phyloP scores from a whole-genome alignment of 2,329 filamentous ascomycete species.

The Exutisphaerella laricina region DNA sequence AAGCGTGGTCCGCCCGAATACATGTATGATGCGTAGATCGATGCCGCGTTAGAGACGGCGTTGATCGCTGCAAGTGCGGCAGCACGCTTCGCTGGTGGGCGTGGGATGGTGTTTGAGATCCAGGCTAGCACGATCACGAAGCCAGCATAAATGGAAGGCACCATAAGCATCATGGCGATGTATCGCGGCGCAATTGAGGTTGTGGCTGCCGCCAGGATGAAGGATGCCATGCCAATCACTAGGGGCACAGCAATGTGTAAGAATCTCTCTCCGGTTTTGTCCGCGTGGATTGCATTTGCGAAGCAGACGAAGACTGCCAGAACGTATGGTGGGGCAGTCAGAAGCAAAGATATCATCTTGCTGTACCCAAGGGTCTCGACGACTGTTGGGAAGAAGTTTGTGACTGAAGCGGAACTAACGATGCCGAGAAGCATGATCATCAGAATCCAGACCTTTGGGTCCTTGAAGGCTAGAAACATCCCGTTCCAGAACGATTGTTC shows the following conservation, averaged over 20 bases:
- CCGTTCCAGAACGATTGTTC: conserved; percentile 32
- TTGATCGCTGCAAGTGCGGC: conserved; percentile 72
- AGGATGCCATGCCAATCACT: conserved; percentile 27
- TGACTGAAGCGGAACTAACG: conserved; percentile 32
- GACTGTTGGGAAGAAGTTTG: conserved; percentile 31
- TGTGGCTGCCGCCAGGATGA: conserved; percentile 30
- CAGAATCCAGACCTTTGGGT: conserved; percentile 34
- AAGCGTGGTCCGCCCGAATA: conserved; percentile 31
- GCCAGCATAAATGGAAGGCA: conserved; percentile 52
- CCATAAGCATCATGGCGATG: conserved; percentile 36
- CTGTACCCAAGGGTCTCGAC: conserved; percentile 33
- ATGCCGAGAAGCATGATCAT: conserved; percentile 35
- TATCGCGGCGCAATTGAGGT: conserved; percentile 29
- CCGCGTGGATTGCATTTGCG: conserved; percentile 36
- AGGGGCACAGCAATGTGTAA: conserved; percentile 35
- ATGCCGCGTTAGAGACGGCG: conserved; percentile 58
- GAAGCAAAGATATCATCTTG: conserved; percentile 29
- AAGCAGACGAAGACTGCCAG: conserved; percentile 33
- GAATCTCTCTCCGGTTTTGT: conserved; percentile 38
- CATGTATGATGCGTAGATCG: conserved; percentile 52
- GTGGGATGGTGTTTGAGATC: conserved; percentile 70
- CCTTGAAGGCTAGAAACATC: conserved; percentile 29
- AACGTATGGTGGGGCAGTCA: conserved; percentile 34
- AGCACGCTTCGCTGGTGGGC: conserved; percentile 68
- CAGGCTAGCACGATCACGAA: conserved; percentile 66